Base-by-base conservation (phyloP, 176 grass and related monocot species). In the Coix lacrymajobi region DNA sequence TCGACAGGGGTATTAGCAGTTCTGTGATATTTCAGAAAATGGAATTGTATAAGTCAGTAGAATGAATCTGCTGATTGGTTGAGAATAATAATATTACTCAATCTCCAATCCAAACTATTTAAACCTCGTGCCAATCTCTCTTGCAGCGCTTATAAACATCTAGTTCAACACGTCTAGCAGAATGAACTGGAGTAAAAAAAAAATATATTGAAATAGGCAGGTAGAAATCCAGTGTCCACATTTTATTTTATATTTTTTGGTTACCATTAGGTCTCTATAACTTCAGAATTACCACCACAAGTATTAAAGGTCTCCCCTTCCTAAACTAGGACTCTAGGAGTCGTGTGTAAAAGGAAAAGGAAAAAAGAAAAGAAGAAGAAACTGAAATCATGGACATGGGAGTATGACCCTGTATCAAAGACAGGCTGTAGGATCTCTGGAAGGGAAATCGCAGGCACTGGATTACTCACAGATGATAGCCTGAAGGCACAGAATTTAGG, bases 401-500 rank as follows among this genome's bases (percentile, higher is more conserved):
- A 16, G 69, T 40, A 46, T 24, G n/a, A n/a, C 16, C 20, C 14
- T 26, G 24, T 17, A 69, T 40, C 38, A 15, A n/a, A 69, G 36
- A 16, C 38, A 41, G 22, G 5, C 4, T 38, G 1, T 70, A 12
- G 11, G 12, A 41, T 26, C 8, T 44, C 5, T 8, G 33, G 62
- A 65, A 43, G 60, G 60, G 26, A 70, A 44, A 44, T 26, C 67
- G 37, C 40, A 61, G 37, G 17, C 1, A 31, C 4, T 13, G 62
- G 25, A 73, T 48, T 46, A 89, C 82, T 84, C 75, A 89, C 90
- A 49, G 83, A 77, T 78, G 88, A 89, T 4, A 89, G 78, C 22
- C 83, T 82, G 88, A 89, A 89, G 26, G 88, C 78, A 19, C 88
- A 89, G 65, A 86, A 86, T 41, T 89, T 85, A 33, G 88, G 88